Conservation (phyloP, 352 stramenopile species). For the Phytophthora chlamydospora region DNA sequence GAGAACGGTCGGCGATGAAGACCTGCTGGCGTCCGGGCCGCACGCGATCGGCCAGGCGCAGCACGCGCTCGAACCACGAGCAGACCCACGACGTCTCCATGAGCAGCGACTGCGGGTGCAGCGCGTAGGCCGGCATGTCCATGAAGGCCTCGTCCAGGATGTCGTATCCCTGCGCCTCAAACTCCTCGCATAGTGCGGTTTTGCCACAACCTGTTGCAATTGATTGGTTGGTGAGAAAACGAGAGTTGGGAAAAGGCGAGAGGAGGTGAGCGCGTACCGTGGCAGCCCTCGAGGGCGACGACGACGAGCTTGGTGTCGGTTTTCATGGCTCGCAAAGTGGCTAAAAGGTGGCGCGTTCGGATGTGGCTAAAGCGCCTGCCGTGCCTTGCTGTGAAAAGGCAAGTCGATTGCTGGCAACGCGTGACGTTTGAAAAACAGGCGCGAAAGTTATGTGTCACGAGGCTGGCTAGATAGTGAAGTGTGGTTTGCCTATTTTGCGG, state of each 20-base stretch:
- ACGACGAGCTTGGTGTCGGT: constrained; percentile 74
- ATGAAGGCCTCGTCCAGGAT: constrained; percentile 90
- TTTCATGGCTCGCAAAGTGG: constrained; percentile 24
- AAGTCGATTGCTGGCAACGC: not conserved
- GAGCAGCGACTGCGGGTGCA: constrained; percentile 90
- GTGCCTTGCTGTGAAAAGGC: not conserved
- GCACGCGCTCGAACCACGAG: constrained; percentile 90
- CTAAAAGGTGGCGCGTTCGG: constrained; percentile 1
- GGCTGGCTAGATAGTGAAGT: constrained; percentile 4
- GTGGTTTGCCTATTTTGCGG: constrained; percentile 4
- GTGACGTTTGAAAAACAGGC: constrained; percentile 28
- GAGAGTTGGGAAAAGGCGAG: constrained; percentile 2
- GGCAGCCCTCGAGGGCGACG: constrained; percentile 88
- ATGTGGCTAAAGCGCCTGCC: constrained; percentile 7
- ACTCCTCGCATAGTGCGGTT: constrained; percentile 78
- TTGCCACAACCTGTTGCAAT: constrained; percentile 68
- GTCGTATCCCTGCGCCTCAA: constrained; percentile 75
- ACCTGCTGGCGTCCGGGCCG: constrained; percentile 57
- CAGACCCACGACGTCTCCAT: constrained; percentile 93
- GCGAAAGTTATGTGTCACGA: constrained; percentile 10
- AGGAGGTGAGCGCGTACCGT: constrained; percentile 39
- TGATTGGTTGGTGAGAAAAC: constrained; percentile 7
- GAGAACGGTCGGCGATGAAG: constrained; percentile 87
- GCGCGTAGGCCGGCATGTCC: constrained; percentile 84
- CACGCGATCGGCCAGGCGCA: constrained; percentile 65